Evolutionary conservation across 2,329 filamentous ascomycete species (phyloP), one percentile per base, ranked within the genome.

Genomic region (Cladosporium colombiae): DNA sequence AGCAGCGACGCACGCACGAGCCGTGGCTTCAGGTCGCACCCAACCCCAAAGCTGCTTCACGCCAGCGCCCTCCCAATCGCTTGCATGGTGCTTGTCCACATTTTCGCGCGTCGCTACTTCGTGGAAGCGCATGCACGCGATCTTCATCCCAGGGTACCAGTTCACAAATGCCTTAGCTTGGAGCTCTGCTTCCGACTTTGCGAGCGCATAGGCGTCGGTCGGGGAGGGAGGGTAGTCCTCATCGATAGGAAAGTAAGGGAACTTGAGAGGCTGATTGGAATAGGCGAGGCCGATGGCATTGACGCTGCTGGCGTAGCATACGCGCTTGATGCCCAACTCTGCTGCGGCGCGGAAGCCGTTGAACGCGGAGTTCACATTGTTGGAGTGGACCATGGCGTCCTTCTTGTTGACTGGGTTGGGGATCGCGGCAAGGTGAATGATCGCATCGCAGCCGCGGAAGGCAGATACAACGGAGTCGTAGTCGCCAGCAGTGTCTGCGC

Each of bases 221-320:
- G 77, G 77, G 16, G 70, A 70, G 16, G 67, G 67, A 0, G 74
- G 72, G 25, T 73, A 73, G 8, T 77, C 73, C 69, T 80, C 77
- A 37, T 79, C 77, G 29, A 79, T 71, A 27, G 77, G 78, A 64
- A 79, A 78, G 66, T 77, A 79, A 40, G 74, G 74, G 64, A 78
- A 77, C 5, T 70, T 65, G 18, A 78, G 66, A 23, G 76, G 75
- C 56, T 71, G 76, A 52, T 77, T 76, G 16, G 77, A 72, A 65
- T 77, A 78, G 23, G 77, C 78, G 1, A 80, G 73, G 0, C 77
- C 77, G 23, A 79, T 75, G 6, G 78, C 77, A 49, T 78, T 78
- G 33, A 79, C 77, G 6, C 74, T 78, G 14, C 73, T 77, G 6
- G 77, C 76, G 64, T 78, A 79, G 71, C 75, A 77, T 46, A 79